A percentile compares a stretch with the other conserved stretches of the same genome.
These are phyloP conservation scores for Daedaleopsis nitida DNA, from an alignment of 768 basidiomycete species.

Conservation along the genomic window DNA sequence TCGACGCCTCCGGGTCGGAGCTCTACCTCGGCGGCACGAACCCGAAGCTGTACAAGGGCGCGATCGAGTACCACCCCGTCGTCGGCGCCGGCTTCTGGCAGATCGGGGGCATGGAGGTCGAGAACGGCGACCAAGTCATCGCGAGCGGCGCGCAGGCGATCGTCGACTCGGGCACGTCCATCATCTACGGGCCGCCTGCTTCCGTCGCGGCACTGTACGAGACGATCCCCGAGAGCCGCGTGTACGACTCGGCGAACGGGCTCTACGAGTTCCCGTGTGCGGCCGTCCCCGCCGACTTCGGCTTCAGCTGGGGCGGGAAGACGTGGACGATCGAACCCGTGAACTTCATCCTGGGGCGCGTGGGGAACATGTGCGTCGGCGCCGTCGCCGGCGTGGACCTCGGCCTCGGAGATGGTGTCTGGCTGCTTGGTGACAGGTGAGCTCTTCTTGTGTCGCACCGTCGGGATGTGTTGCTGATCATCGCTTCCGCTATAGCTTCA, in stretches of 20 bases:
- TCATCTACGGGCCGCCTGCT: conserved; percentile 30
- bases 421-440: conserved; percentile 23
- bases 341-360: conserved; percentile 29
- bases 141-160: conserved; percentile 27
- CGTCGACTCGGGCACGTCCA: conserved; percentile 34
- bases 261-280: conserved; percentile 32
- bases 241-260: conserved; percentile 28
- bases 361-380: conserved; percentile 23
- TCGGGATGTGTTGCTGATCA: not conserved
- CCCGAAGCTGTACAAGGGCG: conserved; percentile 16
- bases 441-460: not conserved
- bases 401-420: conserved; percentile 22
- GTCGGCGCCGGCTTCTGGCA: conserved; percentile 31
- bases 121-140: conserved; percentile 20
- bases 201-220: conserved; percentile 25
- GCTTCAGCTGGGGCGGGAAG: conserved; percentile 32
- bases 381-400: conserved; percentile 22
- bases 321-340: conserved; percentile 32
- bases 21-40: conserved; percentile 27
- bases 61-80: conserved; percentile 23
- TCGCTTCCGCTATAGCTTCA: conserved; percentile 6
- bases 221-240: conserved; percentile 20
- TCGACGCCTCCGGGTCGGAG: conserved; percentile 22
- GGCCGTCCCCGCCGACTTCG: conserved; percentile 21
- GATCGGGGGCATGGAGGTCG: conserved; percentile 21